Percentiles rank a stretch among this genome's conserved stretches.
Conservation (phyloP, 1,284 basidiomycete genomes). For the Microbotryomycetes sp. region DNA sequence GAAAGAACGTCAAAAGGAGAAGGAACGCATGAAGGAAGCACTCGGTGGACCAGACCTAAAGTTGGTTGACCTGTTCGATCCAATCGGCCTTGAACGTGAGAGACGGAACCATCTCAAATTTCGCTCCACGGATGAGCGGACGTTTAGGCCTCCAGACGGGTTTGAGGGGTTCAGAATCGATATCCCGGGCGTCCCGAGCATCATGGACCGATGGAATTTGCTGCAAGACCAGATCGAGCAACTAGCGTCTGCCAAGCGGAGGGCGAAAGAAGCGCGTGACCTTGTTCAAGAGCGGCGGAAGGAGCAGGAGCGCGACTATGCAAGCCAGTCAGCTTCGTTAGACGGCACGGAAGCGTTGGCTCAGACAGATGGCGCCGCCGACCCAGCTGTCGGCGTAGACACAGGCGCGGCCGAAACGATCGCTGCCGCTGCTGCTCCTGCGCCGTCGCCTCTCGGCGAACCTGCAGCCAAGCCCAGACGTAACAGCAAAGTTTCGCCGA, state of each 20-base stretch:
- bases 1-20: slow-evolving; percentile 28
- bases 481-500: neutral
- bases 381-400: neutral
- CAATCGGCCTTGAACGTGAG: slow-evolving; percentile 1
- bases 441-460: neutral
- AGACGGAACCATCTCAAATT: no score
- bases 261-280: slow-evolving; percentile 20
- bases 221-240: slow-evolving; percentile 24
- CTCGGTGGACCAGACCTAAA: slow-evolving; percentile 11
- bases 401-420: neutral
- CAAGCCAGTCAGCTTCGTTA: neutral
- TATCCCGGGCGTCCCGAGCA: neutral
- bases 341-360: slow-evolving; percentile 1
- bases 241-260: slow-evolving; percentile 19
- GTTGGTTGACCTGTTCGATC: slow-evolving; percentile 21
- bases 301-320: slow-evolving; percentile 11
- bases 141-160: neutral
- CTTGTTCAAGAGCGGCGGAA: slow-evolving; percentile 19
- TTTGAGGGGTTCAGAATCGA: slow-evolving; percentile 6
- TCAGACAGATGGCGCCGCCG: slow-evolving; percentile 4
- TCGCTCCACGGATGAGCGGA: neutral
- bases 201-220: slow-evolving; percentile 16
- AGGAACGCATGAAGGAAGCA: slow-evolving; percentile 18
- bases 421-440: neutral
- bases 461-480: neutral